Evolutionary conservation across 108 stramenopile genomes (phyloP).

Genomic region (Cylindrotheca fusiformis): DNA sequence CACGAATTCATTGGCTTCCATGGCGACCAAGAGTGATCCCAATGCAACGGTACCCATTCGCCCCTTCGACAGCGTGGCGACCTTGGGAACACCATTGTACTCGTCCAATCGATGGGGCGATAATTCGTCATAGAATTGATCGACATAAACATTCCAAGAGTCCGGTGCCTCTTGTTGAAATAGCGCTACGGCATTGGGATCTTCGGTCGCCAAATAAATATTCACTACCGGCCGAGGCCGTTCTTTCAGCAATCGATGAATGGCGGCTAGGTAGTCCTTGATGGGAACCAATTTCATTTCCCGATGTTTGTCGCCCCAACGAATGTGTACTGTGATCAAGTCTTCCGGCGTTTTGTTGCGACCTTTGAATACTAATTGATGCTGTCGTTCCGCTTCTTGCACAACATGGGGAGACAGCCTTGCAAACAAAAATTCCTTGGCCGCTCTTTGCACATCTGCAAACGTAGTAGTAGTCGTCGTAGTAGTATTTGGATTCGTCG

Average conservation of each 20-base stretch:
- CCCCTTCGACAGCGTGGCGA: conserved; percentile 20
- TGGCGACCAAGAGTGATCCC: conserved; percentile 49
- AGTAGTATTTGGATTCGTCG: background rate
- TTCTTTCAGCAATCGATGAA: conserved; percentile 25
- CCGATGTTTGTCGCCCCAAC: conserved; percentile 49
- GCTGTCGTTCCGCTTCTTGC: conserved; percentile 49
- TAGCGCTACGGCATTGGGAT: conserved; percentile 40
- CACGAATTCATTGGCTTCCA: conserved; percentile 64
- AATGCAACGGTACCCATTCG: conserved; percentile 37
- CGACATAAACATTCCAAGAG: conserved; percentile 45
- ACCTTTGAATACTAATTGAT: conserved; percentile 38
- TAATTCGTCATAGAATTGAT: conserved; percentile 29
- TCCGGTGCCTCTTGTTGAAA: conserved; percentile 20
- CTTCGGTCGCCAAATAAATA: conserved; percentile 49
- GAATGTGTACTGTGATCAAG: conserved; percentile 64
- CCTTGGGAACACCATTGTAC: conserved; percentile 14
- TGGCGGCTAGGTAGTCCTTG: conserved; percentile 34
- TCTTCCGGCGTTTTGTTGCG: conserved; percentile 24
- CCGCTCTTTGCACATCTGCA: conserved; percentile 20
- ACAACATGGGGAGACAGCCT: conserved; percentile 24
- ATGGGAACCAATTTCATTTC: conserved; percentile 54
- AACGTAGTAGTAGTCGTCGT: background rate
- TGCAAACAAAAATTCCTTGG: conserved; percentile 46
- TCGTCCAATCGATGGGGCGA: conserved; percentile 6
- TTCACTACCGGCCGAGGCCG: conserved; percentile 10